Evolutionary conservation across 768 basidiomycete genomes (phyloP), one percentile per base, ranked within the genome.

Genomic region (Tylopilus sp.): DNA sequence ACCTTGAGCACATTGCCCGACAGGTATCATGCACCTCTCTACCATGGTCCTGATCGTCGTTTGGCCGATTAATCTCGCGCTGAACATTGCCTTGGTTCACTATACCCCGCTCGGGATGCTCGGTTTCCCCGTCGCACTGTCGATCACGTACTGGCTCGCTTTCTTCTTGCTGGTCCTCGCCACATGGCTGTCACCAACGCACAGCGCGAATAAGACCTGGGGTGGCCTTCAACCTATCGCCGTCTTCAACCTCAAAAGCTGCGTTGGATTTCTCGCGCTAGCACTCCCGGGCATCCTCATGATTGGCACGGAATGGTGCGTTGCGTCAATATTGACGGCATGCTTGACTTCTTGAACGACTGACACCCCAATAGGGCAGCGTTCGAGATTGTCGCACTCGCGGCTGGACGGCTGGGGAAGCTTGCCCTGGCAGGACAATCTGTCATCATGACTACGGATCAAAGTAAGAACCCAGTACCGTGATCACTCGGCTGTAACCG

Each of bases 221-320:
- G 83, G 75, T 25, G 83, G 85, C 26, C 55, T 83, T 22, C 75
- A 78, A 48, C 67, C 75, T 21, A 58, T 59, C 1, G 62, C 69
- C 3, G 77, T 78, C 11, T 54, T 87, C 35, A 74, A 84, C 51
- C 23, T 58, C 10, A 63, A 66, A 18, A 77, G 80, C 56, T 87
- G 86, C 55, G 53, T 72, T 33, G 61, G 61, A 20, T 89, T 90
- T 66, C 73, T 86, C 23, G 76, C 74, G 47, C 75, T 90, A 39
- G 88, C 86, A 0, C 58, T 89, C n/a, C 86, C 88, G 0, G 88
- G 87, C 0, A 86, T 90, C 40, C 59, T 88, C 23, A 88, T 88
- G 86, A 79, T 88, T 25, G 85, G 84, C 20, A 87, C 86, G 4
- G 88, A 91, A 72, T 91, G 87, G 87, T 87, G 60, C 48, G 75